These are phyloP conservation scores for Trichopus zeylanicus DNA, from an alignment of 116 monocot genomes.

Conservation along the genomic window DNA sequence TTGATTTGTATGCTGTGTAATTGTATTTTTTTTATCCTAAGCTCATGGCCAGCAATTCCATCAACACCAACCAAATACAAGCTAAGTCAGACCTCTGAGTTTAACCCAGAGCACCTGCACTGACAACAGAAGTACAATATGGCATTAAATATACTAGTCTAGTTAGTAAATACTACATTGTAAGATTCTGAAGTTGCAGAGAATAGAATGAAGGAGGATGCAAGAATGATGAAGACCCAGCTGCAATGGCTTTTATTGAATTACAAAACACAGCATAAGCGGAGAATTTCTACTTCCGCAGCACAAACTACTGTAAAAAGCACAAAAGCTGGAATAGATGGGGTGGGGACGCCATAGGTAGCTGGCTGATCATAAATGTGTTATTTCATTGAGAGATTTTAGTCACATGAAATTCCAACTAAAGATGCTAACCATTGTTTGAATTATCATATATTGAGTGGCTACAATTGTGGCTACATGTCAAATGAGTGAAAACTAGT, in stretches of 20 bases:
- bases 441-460: neutral
- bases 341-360: neutral
- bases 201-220: neutral
- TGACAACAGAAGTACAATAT: no score
- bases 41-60: no score
- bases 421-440: slow-evolving; percentile 3
- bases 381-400: neutral
- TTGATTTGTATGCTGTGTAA: neutral
- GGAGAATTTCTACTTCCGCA: neutral
- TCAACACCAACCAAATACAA: no score
- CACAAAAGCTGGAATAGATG: neutral
- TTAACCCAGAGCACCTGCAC: neutral
- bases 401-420: neutral
- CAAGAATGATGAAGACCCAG: neutral
- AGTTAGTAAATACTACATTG: no score
- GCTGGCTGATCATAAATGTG: slow-evolving; percentile 9
- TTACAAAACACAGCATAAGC: neutral
- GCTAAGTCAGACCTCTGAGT: no score
- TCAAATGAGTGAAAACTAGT: neutral
- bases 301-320: neutral
- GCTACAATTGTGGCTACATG: neutral
- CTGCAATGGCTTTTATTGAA: neutral
- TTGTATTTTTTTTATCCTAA: neutral
- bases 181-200: no score
- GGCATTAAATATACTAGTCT: no score